phyloP scores from a whole-genome alignment of 208 protist genomes.

The Angomonas ambiguus region DNA sequence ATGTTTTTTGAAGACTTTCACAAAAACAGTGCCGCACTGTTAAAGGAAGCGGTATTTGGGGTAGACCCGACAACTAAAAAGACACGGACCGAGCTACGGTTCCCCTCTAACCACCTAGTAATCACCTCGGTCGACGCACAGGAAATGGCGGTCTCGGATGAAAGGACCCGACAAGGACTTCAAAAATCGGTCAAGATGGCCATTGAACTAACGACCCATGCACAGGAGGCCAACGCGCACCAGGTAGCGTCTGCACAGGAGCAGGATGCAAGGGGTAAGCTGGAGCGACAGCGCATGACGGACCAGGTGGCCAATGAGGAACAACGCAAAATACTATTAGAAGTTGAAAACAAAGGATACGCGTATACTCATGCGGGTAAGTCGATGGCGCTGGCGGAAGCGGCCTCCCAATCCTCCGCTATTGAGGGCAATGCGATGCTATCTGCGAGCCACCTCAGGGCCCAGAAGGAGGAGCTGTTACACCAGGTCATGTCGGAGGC shows the following conservation, averaged over 20 bases:
- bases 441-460: slow-evolving; percentile 67
- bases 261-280: slow-evolving; percentile 84
- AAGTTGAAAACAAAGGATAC: slow-evolving; percentile 80
- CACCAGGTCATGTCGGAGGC: slow-evolving; percentile 38
- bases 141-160: slow-evolving; percentile 93
- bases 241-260: slow-evolving; percentile 89
- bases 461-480: slow-evolving; percentile 61
- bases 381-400: slow-evolving; percentile 87
- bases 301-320: slow-evolving; percentile 92
- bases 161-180: slow-evolving; percentile 90
- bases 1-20: slow-evolving; percentile 90
- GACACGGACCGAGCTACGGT: slow-evolving; percentile 64
- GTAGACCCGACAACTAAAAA: slow-evolving; percentile 43
- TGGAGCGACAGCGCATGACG: slow-evolving; percentile 91
- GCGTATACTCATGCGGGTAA: slow-evolving; percentile 88
- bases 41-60: slow-evolving; percentile 83
- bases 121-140: slow-evolving; percentile 95
- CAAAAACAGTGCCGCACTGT: slow-evolving; percentile 53
- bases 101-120: slow-evolving; percentile 89
- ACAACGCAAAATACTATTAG: slow-evolving; percentile 74
- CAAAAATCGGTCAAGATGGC: slow-evolving; percentile 96
- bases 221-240: slow-evolving; percentile 90
- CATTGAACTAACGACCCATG: slow-evolving; percentile 95
- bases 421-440: slow-evolving; percentile 89
- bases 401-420: slow-evolving; percentile 71